Conservation (phyloP, 1,284 basidiomycete genomes). For the Taiwanofungus camphoratus region DNA sequence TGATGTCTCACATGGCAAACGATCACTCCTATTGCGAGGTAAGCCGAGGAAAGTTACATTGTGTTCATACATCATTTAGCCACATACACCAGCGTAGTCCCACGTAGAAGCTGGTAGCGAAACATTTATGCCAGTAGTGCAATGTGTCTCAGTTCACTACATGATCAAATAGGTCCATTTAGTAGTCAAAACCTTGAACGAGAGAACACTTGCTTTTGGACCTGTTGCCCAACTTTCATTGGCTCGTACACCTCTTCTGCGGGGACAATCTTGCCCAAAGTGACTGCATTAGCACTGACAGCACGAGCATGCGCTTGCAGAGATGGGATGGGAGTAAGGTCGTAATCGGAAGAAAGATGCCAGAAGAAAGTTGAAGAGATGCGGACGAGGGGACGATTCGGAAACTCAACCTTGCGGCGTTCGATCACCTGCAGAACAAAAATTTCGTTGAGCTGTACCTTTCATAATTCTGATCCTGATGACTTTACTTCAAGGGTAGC, state of each 20-base stretch:
- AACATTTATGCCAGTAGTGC: slow-evolving; percentile 56
- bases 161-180: slow-evolving; percentile 12
- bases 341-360: slow-evolving; percentile 84
- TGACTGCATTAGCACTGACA: slow-evolving; percentile 33
- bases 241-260: slow-evolving; percentile 55
- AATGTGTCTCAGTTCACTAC: slow-evolving; percentile 78
- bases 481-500: slow-evolving; percentile 58
- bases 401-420: slow-evolving; percentile 47
- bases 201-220: slow-evolving; percentile 58
- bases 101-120: no score
- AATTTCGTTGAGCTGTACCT: no score
- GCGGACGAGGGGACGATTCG: slow-evolving; percentile 79
- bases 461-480: neutral
- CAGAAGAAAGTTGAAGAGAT: slow-evolving; percentile 95
- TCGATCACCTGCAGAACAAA: slow-evolving; percentile 51
- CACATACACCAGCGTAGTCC: no score
- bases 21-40: no score
- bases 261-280: slow-evolving; percentile 33
- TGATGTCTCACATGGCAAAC: no score
- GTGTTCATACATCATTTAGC: no score
- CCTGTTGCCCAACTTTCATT: slow-evolving; percentile 85
- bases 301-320: slow-evolving; percentile 42
- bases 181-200: neutral
- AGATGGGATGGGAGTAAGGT: slow-evolving; percentile 57
- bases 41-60: no score